These are phyloP conservation scores for Russula emetica DNA, from an alignment of 768 basidiomycete genomes.

Conservation along the genomic window DNA sequence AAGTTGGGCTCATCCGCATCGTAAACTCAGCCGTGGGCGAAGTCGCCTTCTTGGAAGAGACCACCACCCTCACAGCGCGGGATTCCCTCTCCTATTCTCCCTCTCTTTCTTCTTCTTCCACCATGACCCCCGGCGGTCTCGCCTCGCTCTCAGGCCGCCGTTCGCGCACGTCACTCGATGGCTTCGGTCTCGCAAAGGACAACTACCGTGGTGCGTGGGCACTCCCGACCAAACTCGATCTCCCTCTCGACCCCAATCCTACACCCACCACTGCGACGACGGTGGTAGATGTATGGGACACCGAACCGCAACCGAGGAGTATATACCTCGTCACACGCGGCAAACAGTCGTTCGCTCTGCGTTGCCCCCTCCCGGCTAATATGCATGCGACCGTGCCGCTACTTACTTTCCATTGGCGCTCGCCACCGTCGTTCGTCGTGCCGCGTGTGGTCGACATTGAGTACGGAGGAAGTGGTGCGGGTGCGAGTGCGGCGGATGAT, in stretches of 20 bases:
- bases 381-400: constrained; percentile 48
- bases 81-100: constrained; percentile 27
- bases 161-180: constrained; percentile 45
- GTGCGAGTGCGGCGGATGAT: neutral
- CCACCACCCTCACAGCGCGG: constrained; percentile 23
- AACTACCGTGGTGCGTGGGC: constrained; percentile 44
- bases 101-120: neutral
- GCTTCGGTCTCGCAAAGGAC: constrained; percentile 40
- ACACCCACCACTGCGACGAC: neutral
- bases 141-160: constrained; percentile 31
- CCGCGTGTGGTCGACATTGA: constrained; percentile 43
- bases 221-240: constrained; percentile 44
- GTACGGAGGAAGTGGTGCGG: neutral
- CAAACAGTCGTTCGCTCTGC: constrained; percentile 60
- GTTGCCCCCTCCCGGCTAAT: constrained; percentile 60
- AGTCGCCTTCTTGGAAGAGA: constrained; percentile 54
- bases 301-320: constrained; percentile 30
- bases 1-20: constrained; percentile 76
- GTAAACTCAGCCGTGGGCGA: constrained; percentile 79
- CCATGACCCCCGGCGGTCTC: constrained; percentile 28
- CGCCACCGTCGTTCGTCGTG: constrained; percentile 50
- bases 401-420: constrained; percentile 53
- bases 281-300: neutral
- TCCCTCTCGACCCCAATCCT: constrained; percentile 36
- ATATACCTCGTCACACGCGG: constrained; percentile 69